These are phyloP conservation scores for Dendryphion nanum DNA, from an alignment of 2,329 filamentous ascomycete genomes.

Conservation along the genomic window DNA sequence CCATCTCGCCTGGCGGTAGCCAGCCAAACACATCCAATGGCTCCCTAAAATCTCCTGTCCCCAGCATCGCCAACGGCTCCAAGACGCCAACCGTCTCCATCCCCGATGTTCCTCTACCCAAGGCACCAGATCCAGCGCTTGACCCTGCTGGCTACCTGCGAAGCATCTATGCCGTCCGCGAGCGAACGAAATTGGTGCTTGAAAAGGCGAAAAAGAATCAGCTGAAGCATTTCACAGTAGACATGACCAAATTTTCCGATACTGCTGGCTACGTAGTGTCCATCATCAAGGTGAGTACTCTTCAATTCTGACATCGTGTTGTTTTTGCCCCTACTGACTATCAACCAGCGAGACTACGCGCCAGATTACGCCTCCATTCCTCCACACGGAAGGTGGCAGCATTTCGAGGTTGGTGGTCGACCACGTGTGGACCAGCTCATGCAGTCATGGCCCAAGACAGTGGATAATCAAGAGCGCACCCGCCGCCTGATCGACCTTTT, in stretches of 20 bases:
- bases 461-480: conserved; percentile 70
- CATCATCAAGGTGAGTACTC: conserved; percentile 77
- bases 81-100: conserved; percentile 46
- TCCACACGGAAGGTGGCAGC: conserved; percentile 80
- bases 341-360: conserved; percentile 63
- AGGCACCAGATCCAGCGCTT: conserved; percentile 79
- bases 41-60: conserved; percentile 52
- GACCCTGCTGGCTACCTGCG: conserved; percentile 89
- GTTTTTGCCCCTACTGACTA: conserved; percentile 3
- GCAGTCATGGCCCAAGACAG: conserved; percentile 61
- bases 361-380: conserved; percentile 73
- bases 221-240: conserved; percentile 83
- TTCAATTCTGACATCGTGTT: conserved; percentile 1
- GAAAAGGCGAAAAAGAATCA: conserved; percentile 75
- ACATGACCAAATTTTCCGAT: conserved; percentile 78
- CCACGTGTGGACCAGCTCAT: conserved; percentile 69
- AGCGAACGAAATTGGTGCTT: conserved; percentile 70
- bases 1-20: conserved; percentile 32
- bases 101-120: conserved; percentile 76
- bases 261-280: conserved; percentile 86
- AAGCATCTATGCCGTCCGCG: conserved; percentile 84
- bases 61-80: conserved; percentile 39
- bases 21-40: conserved; percentile 47
- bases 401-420: conserved; percentile 72
- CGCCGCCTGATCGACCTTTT: conserved; percentile 75